Evolutionary conservation across 2,329 filamentous ascomycete species (phyloP).

Genomic region (Fusarium subtropicale): DNA sequence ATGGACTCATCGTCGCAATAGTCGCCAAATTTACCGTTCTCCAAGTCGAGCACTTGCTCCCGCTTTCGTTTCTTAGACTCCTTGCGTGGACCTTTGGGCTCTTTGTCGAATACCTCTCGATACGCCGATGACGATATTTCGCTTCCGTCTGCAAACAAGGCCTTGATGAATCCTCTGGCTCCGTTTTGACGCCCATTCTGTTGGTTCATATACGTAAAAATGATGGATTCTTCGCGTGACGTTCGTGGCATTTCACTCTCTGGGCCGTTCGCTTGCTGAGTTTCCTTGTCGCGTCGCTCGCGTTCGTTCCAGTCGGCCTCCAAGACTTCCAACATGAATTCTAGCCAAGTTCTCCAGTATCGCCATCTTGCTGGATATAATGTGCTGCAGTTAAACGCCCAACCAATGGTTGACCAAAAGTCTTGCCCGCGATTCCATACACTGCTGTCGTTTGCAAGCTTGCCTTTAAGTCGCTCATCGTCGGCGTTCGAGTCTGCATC

Average conservation of each 20-base stretch:
- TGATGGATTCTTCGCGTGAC: slow-evolving; percentile 65
- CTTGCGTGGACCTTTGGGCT: slow-evolving; percentile 59
- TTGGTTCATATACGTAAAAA: slow-evolving; percentile 69
- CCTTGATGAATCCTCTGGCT: slow-evolving; percentile 69
- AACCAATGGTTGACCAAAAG: slow-evolving; percentile 90
- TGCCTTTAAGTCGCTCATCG: slow-evolving; percentile 65
- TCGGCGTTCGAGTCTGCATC: slow-evolving; percentile 59
- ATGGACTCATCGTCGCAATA: slow-evolving; percentile 69
- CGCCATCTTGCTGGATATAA: slow-evolving; percentile 79
- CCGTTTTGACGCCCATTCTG: slow-evolving; percentile 59
- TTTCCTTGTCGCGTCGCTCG: slow-evolving; percentile 59
- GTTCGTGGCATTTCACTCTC: slow-evolving; percentile 43
- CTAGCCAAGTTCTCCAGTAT: slow-evolving; percentile 83
- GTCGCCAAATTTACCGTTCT: slow-evolving; percentile 70
- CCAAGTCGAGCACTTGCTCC: slow-evolving; percentile 63
- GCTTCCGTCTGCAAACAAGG: slow-evolving; percentile 74
- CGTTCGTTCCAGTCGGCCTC: slow-evolving; percentile 76
- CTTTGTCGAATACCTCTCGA: slow-evolving; percentile 74
- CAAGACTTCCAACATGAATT: slow-evolving; percentile 81
- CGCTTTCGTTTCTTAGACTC: slow-evolving; percentile 63
- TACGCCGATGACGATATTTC: slow-evolving; percentile 66
- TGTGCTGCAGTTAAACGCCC: slow-evolving; percentile 92
- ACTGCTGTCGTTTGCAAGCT: slow-evolving; percentile 72
- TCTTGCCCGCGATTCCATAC: slow-evolving; percentile 83
- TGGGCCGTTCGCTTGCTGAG: slow-evolving; percentile 36